Evolutionary conservation across 192 early-diverging fungal genomes (phyloP).

Genomic region (Umbelopsis vinacea): DNA sequence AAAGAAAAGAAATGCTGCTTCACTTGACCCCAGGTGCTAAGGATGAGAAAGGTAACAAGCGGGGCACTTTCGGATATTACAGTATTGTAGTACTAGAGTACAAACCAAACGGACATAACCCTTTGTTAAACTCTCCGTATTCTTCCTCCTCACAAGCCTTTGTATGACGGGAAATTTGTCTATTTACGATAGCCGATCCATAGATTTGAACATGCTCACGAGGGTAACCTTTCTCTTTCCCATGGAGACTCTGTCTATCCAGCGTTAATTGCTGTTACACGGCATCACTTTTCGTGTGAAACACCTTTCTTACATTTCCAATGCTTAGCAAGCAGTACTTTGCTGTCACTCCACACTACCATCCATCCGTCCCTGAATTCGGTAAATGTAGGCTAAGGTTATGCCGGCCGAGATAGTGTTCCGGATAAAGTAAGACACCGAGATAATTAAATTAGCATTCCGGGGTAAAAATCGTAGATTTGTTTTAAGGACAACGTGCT

Average conservation of each 20-base stretch:
- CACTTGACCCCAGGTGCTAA: too few relatives aligned
- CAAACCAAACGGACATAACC: not conserved
- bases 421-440: too few relatives aligned
- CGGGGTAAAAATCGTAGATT: too few relatives aligned
- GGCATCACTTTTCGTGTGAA: not conserved
- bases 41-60: too few relatives aligned
- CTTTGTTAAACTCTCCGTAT: not conserved
- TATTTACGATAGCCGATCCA: not conserved
- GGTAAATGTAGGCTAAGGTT: too few relatives aligned
- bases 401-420: too few relatives aligned
- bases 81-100: too few relatives aligned
- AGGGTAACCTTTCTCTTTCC: not conserved
- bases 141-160: not conserved
- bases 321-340: not conserved
- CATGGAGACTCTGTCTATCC: not conserved
- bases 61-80: too few relatives aligned
- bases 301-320: not conserved
- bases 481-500: too few relatives aligned
- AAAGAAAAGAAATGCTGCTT: too few relatives aligned
- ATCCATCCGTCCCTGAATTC: not conserved
- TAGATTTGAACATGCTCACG: slow-evolving; percentile 3
- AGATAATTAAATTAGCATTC: too few relatives aligned
- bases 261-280: not conserved
- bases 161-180: not conserved
- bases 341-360: not conserved